These are phyloP conservation scores for Crucibulum laeve DNA, from an alignment of 768 basidiomycete species.

Conservation along the genomic window DNA sequence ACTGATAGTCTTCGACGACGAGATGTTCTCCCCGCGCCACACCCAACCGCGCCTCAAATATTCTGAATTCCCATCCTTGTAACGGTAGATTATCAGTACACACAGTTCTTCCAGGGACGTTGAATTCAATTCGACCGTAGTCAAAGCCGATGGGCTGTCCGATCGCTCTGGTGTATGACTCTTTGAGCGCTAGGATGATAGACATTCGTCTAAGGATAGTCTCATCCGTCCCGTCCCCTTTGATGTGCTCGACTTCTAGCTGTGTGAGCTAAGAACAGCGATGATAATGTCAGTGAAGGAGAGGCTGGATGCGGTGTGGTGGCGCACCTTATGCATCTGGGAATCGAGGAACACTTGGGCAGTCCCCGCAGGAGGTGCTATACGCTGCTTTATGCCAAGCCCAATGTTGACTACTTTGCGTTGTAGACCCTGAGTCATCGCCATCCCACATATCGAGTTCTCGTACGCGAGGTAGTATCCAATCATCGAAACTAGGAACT, in stretches of 20 bases:
- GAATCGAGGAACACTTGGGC: constrained; percentile 69
- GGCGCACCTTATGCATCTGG: constrained; percentile 66
- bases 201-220: constrained; percentile 68
- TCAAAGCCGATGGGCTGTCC: constrained; percentile 81
- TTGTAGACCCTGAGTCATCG: constrained; percentile 76
- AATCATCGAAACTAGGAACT: constrained; percentile 69
- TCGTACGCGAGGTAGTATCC: constrained; percentile 73
- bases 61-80: constrained; percentile 82
- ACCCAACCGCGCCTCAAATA: constrained; percentile 71
- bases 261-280: constrained; percentile 13
- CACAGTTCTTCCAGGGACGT: constrained; percentile 57
- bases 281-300: not conserved
- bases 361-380: constrained; percentile 56
- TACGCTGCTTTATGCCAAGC: constrained; percentile 69
- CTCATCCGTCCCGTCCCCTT: constrained; percentile 51
- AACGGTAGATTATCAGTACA: constrained; percentile 66
- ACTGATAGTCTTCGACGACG: constrained; percentile 68
- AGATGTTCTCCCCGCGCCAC: constrained; percentile 39
- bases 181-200: constrained; percentile 75
- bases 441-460: constrained; percentile 74
- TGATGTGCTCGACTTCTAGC: constrained; percentile 45
- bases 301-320: constrained; percentile 1
- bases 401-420: constrained; percentile 80
- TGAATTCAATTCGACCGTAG: constrained; percentile 77
- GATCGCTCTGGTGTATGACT: constrained; percentile 80